Percentiles rank a stretch among this genome's conserved stretches.
Evolutionary conservation across 164 flowering plant genomes (phyloP).

Genomic region (Saururus chinensis): DNA sequence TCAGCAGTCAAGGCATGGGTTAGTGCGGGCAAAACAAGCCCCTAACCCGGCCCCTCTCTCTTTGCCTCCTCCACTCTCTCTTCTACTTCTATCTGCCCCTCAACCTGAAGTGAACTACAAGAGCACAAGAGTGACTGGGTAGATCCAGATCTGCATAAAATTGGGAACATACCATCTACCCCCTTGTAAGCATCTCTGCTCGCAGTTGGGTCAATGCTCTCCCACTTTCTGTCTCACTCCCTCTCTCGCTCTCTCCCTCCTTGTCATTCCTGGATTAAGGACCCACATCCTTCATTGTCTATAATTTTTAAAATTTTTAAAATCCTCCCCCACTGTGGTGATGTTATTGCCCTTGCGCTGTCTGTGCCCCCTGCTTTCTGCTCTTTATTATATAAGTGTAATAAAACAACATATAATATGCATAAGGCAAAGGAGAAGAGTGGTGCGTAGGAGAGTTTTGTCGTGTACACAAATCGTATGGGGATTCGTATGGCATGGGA

Average conservation of each 20-base stretch:
- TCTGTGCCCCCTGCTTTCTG: background rate
- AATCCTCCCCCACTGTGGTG: background rate
- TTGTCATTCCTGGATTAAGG: background rate
- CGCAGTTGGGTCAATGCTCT: slow-evolving; percentile 4
- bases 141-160: slow-evolving; percentile 43
- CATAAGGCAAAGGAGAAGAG: no score
- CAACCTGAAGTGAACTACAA: background rate
- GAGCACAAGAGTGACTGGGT: slow-evolving; percentile 5
- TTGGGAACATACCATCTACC: slow-evolving; percentile 21
- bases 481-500: slow-evolving; percentile 4
- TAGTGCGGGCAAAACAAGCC: background rate
- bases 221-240: background rate
- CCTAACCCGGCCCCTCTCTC: background rate
- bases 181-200: background rate
- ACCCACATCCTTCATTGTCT: background rate
- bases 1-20: background rate
- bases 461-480: slow-evolving; percentile 2
- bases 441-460: background rate
- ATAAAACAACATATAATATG: no score
- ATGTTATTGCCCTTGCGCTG: background rate
- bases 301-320: background rate
- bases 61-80: background rate
- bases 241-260: background rate
- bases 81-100: background rate
- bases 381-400: no score